A percentile compares a stretch with the other conserved stretches of the same genome.
phyloP scores from a whole-genome alignment of 2,329 filamentous ascomycete genomes.

The Trichoderma hamatum region DNA sequence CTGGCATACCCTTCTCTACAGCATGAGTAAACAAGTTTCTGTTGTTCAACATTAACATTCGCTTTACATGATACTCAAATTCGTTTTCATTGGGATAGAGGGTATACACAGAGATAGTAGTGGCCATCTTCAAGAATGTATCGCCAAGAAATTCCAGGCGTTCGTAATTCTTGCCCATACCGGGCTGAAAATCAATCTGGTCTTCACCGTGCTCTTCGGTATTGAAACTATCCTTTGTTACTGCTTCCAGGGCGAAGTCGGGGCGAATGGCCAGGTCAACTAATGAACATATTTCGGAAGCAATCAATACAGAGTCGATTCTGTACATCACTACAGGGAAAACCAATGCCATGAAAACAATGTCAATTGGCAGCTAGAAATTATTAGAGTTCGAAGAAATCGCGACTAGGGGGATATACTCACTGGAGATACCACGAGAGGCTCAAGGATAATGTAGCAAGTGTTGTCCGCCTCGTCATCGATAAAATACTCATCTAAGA shows the following conservation, averaged over 20 bases:
- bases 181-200: slow-evolving; percentile 73
- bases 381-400: background rate
- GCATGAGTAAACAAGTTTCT: slow-evolving; percentile 83
- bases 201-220: slow-evolving; percentile 70
- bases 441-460: slow-evolving; percentile 76
- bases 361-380: slow-evolving; percentile 63
- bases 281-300: slow-evolving; percentile 70
- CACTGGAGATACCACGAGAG: slow-evolving; percentile 75
- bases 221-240: slow-evolving; percentile 92
- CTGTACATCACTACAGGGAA: slow-evolving; percentile 85
- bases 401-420: slow-evolving; percentile 40
- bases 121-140: slow-evolving; percentile 93
- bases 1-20: slow-evolving; percentile 63
- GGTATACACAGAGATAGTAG: slow-evolving; percentile 83
- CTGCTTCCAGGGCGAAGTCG: slow-evolving; percentile 77
- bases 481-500: slow-evolving; percentile 69
- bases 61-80: slow-evolving; percentile 83
- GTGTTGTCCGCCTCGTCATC: slow-evolving; percentile 48
- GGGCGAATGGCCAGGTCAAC: slow-evolving; percentile 68
- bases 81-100: slow-evolving; percentile 77
- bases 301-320: slow-evolving; percentile 79
- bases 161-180: slow-evolving; percentile 95
- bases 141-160: slow-evolving; percentile 92
- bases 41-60: slow-evolving; percentile 92
- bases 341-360: slow-evolving; percentile 73